Conservation (phyloP, 495 filamentous ascomycete species). For the Filosporella fistucella region DNA sequence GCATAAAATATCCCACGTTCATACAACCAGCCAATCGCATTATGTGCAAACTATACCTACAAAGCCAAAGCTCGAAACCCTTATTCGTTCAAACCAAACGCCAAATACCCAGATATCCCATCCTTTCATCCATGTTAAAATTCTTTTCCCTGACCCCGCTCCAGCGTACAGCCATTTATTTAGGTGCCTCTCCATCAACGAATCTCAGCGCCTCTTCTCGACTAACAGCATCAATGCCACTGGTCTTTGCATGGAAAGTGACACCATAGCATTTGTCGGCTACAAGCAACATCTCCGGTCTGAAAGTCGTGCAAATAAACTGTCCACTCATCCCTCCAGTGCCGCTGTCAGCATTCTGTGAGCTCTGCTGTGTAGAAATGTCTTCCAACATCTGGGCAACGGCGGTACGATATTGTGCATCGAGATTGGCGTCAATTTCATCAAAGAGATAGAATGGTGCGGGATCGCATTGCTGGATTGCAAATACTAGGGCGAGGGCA, state of each 20-base stretch:
- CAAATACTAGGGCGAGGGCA: constrained; percentile 93
- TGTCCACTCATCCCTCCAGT: constrained; percentile 37
- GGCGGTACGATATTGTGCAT: constrained; percentile 94
- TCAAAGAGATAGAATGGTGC: constrained; percentile 99
- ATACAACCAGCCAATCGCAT: no score
- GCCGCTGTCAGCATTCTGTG: constrained; percentile 36
- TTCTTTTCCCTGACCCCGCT: no score
- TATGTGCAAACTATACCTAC: no score
- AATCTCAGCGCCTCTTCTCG: constrained; percentile 87
- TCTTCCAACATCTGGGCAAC: constrained; percentile 82
- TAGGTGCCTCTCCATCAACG: constrained; percentile 63
- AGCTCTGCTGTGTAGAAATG: constrained; percentile 56
- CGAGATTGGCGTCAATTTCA: constrained; percentile 97
- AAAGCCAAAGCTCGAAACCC: no score
- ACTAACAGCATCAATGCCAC: constrained; percentile 82
- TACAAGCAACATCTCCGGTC: constrained; percentile 91
- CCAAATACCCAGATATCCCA: no score
- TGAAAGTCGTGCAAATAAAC: constrained; percentile 91
- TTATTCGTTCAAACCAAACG: no score
- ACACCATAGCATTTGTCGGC: constrained; percentile 99
- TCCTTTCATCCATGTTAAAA: no score
- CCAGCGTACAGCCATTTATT: constrained; percentile 1
- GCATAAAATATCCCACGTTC: no score
- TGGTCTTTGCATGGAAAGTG: constrained; percentile 88
- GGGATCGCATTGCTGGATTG: constrained; percentile 96